These are phyloP conservation scores for Eucalyptus sp. DNA, from an alignment of 345 rosid genomes.

Conservation along the genomic window DNA sequence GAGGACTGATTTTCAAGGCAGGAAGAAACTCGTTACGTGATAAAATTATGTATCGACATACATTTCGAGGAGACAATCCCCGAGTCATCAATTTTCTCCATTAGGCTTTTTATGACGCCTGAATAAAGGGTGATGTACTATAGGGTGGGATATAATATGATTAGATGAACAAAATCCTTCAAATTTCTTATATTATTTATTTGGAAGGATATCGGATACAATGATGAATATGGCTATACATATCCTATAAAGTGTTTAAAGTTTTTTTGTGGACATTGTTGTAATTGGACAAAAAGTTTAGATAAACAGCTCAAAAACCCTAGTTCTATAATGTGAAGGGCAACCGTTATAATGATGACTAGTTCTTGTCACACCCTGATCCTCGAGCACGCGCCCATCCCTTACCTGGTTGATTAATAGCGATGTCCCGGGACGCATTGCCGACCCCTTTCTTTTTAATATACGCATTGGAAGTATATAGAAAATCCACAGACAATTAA, in stretches of 20 bases:
- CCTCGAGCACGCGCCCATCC: no score
- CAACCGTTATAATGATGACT: not conserved
- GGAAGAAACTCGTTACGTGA: not conserved
- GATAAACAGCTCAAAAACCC: not conserved
- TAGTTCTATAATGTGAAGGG: not conserved
- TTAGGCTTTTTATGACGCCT: not conserved
- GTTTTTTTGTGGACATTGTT: not conserved
- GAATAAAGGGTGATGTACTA: not conserved
- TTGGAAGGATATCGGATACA: not conserved
- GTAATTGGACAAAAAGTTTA: not conserved
- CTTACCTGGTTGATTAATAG: no score
- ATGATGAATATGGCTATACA: not conserved
- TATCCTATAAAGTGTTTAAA: not conserved
- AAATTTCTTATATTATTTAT: not conserved
- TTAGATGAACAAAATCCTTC: not conserved
- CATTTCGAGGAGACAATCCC: not conserved
- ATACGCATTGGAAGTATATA: no score
- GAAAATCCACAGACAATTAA: no score
- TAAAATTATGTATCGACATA: not conserved
- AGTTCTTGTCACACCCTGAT: not conserved
- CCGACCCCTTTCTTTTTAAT: no score
- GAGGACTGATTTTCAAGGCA: not conserved
- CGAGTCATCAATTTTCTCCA: not conserved
- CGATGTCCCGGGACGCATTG: no score
- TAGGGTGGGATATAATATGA: not conserved